Percentiles rank a stretch among this genome's conserved stretches.
phyloP scores from a whole-genome alignment of 73 alveolate species.

The Durusdinium trenchii region DNA sequence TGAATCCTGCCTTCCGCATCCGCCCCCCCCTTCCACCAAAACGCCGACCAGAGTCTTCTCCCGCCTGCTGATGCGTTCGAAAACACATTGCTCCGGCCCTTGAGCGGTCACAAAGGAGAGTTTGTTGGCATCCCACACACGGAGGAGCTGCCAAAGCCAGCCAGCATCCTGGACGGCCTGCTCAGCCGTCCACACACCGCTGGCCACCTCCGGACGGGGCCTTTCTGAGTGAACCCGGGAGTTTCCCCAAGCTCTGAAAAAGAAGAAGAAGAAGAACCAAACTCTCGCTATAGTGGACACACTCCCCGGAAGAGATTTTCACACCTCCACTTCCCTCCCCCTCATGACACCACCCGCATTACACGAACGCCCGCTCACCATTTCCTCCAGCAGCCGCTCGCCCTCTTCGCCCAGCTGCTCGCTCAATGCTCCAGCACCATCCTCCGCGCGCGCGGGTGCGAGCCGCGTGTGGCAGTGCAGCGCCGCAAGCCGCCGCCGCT shows the following conservation, averaged over 20 bases:
- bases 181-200: background rate
- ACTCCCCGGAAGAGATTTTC: too few relatives aligned
- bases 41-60: too few relatives aligned
- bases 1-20: too few relatives aligned
- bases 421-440: background rate
- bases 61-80: conserved; percentile 72
- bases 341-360: too few relatives aligned
- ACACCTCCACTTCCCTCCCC: too few relatives aligned
- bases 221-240: too few relatives aligned
- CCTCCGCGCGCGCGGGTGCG: background rate
- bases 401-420: background rate
- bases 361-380: too few relatives aligned
- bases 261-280: too few relatives aligned
- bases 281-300: too few relatives aligned
- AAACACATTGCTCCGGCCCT: conserved; percentile 62
- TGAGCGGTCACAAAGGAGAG: background rate
- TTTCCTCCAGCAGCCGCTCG: conserved; percentile 30
- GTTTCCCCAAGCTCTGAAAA: too few relatives aligned
- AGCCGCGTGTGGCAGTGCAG: background rate
- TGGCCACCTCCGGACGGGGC: background rate
- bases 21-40: too few relatives aligned
- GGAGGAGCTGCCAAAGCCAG: conserved; percentile 30
- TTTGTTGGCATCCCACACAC: conserved; percentile 89
- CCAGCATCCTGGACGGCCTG: background rate
- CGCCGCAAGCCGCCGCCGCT: background rate